Evolutionary conservation across 1,139 yeast genomes (phyloP).

Genomic region (Magnusiomyces paraingens): DNA sequence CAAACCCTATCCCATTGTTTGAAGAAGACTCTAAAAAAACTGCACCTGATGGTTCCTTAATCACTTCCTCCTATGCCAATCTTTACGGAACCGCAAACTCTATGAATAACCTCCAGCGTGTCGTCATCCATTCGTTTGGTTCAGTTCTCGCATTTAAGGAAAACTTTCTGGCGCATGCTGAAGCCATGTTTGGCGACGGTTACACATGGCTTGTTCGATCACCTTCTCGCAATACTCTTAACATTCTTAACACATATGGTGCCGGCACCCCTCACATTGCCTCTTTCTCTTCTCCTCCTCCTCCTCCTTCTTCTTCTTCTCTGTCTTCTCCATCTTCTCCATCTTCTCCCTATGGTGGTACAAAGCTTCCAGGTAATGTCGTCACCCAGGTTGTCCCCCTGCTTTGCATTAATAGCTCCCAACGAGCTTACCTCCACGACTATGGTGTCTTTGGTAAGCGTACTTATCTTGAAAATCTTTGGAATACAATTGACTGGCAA

Average conservation of each 20-base stretch:
- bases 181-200: slow-evolving; percentile 66
- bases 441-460: slow-evolving; percentile 80
- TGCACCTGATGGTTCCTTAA: slow-evolving; percentile 23
- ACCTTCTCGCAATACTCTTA: slow-evolving; percentile 44
- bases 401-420: slow-evolving; percentile 78
- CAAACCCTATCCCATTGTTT: too few species aligned
- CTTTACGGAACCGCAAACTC: slow-evolving; percentile 9
- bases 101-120: slow-evolving; percentile 14
- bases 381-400: slow-evolving; percentile 46
- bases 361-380: neutral
- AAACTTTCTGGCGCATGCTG: slow-evolving; percentile 52
- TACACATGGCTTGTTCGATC: slow-evolving; percentile 78
- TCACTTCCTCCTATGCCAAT: slow-evolving; percentile 11
- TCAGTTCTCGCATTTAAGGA: slow-evolving; percentile 48
- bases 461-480: slow-evolving; percentile 64
- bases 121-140: slow-evolving; percentile 34
- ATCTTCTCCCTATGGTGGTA: neutral
- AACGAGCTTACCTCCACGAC: slow-evolving; percentile 73
- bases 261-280: slow-evolving; percentile 87
- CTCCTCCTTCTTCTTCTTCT: neutral
- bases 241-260: slow-evolving; percentile 62
- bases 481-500: slow-evolving; percentile 84
- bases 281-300: slow-evolving; percentile 24
- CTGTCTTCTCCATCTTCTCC: too few species aligned
- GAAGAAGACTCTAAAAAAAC: slow-evolving; percentile 4